Conservation (phyloP, 345 rosid genomes). For the Dipteronia sinensis region DNA sequence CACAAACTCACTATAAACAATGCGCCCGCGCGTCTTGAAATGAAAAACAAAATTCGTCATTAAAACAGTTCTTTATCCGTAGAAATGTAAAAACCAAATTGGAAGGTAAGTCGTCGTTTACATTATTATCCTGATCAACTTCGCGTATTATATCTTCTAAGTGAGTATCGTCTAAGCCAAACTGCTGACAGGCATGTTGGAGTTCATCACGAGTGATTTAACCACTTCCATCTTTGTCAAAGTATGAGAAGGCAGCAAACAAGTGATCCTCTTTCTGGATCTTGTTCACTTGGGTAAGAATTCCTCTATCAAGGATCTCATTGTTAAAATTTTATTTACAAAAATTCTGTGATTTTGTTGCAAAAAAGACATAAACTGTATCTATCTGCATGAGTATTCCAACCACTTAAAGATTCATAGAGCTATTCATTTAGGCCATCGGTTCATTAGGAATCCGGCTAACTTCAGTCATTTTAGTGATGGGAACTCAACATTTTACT, state of each 20-base stretch:
- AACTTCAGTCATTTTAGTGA: neutral
- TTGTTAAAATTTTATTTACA: too few species aligned
- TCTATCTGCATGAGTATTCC: neutral
- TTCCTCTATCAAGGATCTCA: too few species aligned
- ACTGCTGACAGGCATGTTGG: constrained; percentile 75
- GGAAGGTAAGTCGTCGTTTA: constrained; percentile 22
- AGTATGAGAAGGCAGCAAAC: constrained; percentile 81
- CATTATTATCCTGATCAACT: constrained; percentile 88
- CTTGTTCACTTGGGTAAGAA: too few species aligned
- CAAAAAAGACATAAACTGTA: neutral
- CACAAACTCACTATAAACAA: constrained; percentile 84
- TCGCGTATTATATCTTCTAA: constrained; percentile 72
- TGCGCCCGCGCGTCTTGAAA: constrained; percentile 88
- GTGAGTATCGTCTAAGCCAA: constrained; percentile 62
- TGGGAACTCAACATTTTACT: neutral
- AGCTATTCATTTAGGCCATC: neutral
- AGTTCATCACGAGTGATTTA: constrained; percentile 90
- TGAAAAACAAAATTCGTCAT: neutral
- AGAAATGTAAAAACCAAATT: neutral
- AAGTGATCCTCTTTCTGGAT: constrained; percentile 83
- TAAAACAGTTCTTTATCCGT: neutral
- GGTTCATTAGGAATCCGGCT: neutral
- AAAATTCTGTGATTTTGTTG: neutral
- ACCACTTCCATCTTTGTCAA: constrained; percentile 93
- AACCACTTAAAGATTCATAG: neutral